Evolutionary conservation across 371 early-diverging fungal genomes (phyloP), one percentile per base, ranked within the genome.

Genomic region (Encephalitozoon intestinalis): DNA sequence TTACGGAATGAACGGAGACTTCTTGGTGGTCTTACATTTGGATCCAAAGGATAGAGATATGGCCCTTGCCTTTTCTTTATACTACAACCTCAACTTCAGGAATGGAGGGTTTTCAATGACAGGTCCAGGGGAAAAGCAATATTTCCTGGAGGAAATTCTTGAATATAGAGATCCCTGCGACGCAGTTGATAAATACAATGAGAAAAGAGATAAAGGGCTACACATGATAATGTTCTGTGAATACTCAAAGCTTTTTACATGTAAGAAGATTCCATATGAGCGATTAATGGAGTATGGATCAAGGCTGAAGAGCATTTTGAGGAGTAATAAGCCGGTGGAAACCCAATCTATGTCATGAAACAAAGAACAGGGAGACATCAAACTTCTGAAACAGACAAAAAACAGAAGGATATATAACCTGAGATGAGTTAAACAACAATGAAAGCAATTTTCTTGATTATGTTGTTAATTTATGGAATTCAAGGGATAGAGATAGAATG

Each of bases 41-140:
- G 39, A 37, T 41, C 41, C 46, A 44, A 6, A 8, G 15, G 70
- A 68, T 58, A 31, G 46, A 21, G 26, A 12, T 23, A 76, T 76
- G 76, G 41, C 31, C 4, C 40, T 76, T 40, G 40, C 76, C 8
- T 46, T 66, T 21, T 28, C 44, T 30, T 5, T 69, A 50, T 76
- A 76, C 39, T 76, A 76, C 40, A 31, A 58, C n/a, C 37, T 76
- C 28, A 66, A 66, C 23, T 76, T 76, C 46, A 44, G 28, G 46
- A 52, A 44, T 9, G 23, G 46, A 15, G 21, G 31, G 4, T 64
- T 65, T 6, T 8, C 58, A n/a, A 67, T 69, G 37, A 37, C 7
- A 40, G 69, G 63, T 7, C 63, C 76, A 1, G 4, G 34, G 1
- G 54, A 46, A 9, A 46, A 34, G 30, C 11, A 37, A n/a, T 31